phyloP scores from a whole-genome alignment of 305 asterid species.

The Fraxinus latifolia region DNA sequence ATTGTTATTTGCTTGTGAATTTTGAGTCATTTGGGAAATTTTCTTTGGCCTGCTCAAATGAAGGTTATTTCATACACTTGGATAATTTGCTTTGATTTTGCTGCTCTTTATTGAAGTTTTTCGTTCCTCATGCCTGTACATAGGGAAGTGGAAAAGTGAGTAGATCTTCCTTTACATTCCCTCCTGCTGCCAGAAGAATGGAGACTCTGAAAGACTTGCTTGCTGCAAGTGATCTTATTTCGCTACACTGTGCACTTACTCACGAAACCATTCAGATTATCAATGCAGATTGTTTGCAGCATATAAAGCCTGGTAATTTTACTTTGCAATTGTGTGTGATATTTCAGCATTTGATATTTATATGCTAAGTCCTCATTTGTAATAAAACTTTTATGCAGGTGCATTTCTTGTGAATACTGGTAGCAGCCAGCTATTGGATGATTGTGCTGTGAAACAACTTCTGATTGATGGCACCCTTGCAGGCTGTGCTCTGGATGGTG shows the following conservation, averaged over 20 bases:
- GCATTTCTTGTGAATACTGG: conserved; percentile 97
- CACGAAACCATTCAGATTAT: conserved; percentile 84
- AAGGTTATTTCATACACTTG: background rate
- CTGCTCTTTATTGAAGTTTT: conserved; percentile 8
- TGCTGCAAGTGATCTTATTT: conserved; percentile 95
- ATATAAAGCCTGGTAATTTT: conserved; percentile 75
- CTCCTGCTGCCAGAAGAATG: conserved; percentile 96
- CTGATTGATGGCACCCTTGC: conserved; percentile 93
- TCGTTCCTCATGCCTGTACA: conserved; percentile 15
- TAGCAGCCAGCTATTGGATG: conserved; percentile 95
- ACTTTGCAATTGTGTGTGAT: conserved; percentile 10
- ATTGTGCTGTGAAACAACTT: conserved; percentile 97
- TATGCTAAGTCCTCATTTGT: conserved; percentile 25
- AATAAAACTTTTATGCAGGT: conserved; percentile 52
- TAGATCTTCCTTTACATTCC: conserved; percentile 64
- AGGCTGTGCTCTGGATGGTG: conserved; percentile 99
- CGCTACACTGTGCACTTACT: conserved; percentile 88
- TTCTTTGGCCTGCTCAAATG: background rate
- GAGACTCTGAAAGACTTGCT: conserved; percentile 96
- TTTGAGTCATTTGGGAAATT: background rate
- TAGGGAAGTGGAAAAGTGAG: conserved; percentile 66
- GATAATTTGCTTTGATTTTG: background rate
- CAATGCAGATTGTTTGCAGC: conserved; percentile 89
- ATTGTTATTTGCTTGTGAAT: background rate
- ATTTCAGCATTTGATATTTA: conserved; percentile 11